A percentile compares a stretch with the other conserved stretches of the same genome.
These are phyloP conservation scores for Carex kokanica DNA, from an alignment of 176 grass and related monocot genomes.

Conservation along the genomic window DNA sequence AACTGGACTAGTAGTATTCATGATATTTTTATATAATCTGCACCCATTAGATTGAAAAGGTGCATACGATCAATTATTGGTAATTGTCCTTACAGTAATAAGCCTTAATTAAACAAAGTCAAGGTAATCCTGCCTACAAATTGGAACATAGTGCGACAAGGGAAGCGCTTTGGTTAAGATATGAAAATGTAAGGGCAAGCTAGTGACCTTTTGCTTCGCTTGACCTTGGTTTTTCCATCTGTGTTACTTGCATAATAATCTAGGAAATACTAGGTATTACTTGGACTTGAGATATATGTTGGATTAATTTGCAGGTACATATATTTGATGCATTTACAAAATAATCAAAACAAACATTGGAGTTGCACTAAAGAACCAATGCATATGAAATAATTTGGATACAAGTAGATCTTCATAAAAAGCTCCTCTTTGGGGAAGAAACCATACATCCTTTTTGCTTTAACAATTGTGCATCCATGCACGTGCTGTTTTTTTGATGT, in stretches of 20 bases:
- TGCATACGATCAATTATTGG: neutral
- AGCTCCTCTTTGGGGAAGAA: conserved; percentile 70
- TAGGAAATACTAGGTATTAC: neutral
- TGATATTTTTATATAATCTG: neutral
- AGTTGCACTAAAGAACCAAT: conserved; percentile 15
- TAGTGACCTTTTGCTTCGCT: neutral
- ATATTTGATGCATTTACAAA: neutral
- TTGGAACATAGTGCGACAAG: neutral
- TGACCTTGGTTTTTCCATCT: neutral
- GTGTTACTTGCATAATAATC: neutral
- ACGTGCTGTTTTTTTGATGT: conserved; percentile 70
- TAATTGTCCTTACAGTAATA: neutral
- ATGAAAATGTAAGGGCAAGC: neutral
- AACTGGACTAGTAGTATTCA: neutral
- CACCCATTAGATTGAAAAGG: neutral
- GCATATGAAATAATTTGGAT: conserved; percentile 49
- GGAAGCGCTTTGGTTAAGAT: neutral
- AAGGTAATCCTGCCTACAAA: neutral
- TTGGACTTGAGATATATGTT: neutral
- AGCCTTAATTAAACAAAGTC: neutral
- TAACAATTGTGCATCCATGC: conserved; percentile 89
- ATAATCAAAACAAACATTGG: conserved; percentile 12
- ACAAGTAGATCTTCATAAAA: conserved; percentile 94
- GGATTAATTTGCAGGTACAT: neutral
- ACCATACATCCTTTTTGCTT: conserved; percentile 88